Percentiles rank a stretch among this genome's conserved stretches.
Evolutionary conservation across 2,329 filamentous ascomycete species (phyloP).

Genomic region (Volutella citrinella): DNA sequence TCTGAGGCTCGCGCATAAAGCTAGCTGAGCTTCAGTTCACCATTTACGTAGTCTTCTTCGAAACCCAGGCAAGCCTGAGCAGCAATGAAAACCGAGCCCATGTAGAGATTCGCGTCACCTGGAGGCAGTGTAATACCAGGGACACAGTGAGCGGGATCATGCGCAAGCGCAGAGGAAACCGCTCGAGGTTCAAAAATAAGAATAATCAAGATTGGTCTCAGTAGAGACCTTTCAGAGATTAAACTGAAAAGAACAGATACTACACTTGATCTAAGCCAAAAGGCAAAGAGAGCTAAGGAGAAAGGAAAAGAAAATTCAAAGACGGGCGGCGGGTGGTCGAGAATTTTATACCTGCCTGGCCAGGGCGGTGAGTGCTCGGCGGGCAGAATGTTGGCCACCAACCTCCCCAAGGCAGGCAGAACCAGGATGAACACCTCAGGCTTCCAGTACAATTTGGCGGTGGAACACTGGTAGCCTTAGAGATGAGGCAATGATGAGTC

Average conservation of each 20-base stretch:
- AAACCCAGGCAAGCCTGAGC: conserved; percentile 28
- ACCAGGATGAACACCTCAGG: too few relatives aligned
- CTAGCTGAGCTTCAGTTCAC: too few relatives aligned
- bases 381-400: conserved; percentile 2
- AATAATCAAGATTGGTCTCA: conserved; percentile 74
- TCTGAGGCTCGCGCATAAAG: too few relatives aligned
- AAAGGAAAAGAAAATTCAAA: conserved; percentile 26
- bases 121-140: conserved; percentile 42
- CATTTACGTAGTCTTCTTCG: too few relatives aligned
- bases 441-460: too few relatives aligned
- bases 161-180: conserved; percentile 36
- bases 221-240: conserved; percentile 85
- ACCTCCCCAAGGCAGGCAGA: too few relatives aligned
- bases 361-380: conserved; percentile 25
- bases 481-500: too few relatives aligned
- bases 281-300: conserved; percentile 45
- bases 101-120: conserved; percentile 34
- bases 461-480: too few relatives aligned
- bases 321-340: conserved; percentile 8
- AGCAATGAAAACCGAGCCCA: conserved; percentile 33
- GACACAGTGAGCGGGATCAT: conserved; percentile 34
- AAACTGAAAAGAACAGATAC: conserved; percentile 98
- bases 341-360: conserved; percentile 26
- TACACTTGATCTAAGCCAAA: conserved; percentile 89
- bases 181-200: conserved; percentile 51